Evolutionary conservation across 192 early-diverging fungal species (phyloP).

Genomic region (Backusella liffmaniae): DNA sequence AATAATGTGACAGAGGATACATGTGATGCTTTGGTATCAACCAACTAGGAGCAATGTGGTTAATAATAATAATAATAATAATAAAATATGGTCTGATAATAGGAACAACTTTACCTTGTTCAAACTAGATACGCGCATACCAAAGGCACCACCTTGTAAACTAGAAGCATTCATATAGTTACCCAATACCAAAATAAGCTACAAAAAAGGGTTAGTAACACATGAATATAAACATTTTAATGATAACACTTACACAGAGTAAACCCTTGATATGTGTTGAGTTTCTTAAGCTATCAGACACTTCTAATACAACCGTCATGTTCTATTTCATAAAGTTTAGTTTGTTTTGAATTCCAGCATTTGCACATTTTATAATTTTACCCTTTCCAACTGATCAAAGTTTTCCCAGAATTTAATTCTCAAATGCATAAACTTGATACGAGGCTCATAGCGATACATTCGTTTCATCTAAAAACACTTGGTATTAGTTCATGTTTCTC

Average conservation of each 20-base stretch:
- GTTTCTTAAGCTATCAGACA: conserved; percentile 59
- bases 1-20: conserved; percentile 64
- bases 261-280: conserved; percentile 68
- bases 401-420: conserved; percentile 64
- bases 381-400: conserved; percentile 59
- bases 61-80: not conserved
- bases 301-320: conserved; percentile 55
- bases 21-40: conserved; percentile 78
- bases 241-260: conserved; percentile 46
- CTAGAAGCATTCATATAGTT: conserved; percentile 83
- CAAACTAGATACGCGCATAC: conserved; percentile 77
- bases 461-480: conserved; percentile 51
- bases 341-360: not conserved
- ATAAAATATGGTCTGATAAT: not conserved
- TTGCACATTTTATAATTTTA: conserved; percentile 15
- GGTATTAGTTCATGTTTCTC: not conserved
- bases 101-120: conserved; percentile 50
- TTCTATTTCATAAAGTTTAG: conserved; percentile 31
- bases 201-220: not conserved
- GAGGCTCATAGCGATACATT: conserved; percentile 71
- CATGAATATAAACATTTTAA: not conserved
- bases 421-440: conserved; percentile 63
- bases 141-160: conserved; percentile 79
- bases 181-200: conserved; percentile 70
- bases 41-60: conserved; percentile 41